Base-by-base conservation (phyloP, 2,329 filamentous ascomycete genomes). In the Aspergillus flavus region DNA sequence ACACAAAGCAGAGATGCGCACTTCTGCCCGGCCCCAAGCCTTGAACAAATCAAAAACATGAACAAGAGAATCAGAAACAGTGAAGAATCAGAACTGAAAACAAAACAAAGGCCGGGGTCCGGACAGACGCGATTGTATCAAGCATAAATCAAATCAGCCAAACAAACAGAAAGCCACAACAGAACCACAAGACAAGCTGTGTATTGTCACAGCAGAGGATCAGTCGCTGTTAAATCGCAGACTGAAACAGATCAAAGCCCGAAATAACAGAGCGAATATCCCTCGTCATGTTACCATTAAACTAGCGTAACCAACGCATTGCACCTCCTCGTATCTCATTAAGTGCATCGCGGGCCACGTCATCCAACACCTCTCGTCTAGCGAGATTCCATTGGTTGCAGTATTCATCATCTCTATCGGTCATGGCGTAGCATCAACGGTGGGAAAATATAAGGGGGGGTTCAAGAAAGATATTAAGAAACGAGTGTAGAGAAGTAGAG, bases 121-220 rank as follows among this genome's bases (percentile, higher is more conserved):
- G 72, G 69, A 76, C 79, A 81, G 79, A 81, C 79, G 79, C 79
- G 79, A 73, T 81, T 80, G 78, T 81, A 81, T 81, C 79, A 80
- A 79, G 74, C 76, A 78, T 68, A 72, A 69, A 72, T 66, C 71
- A 75, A 72, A 71, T 54, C 30, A 54, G 21, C 52, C 52, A 54
- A 73, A 66, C 63, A 74, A 72, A 63, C 62, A 69, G 66, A 70
- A 66, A 65, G 66, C 52, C 50, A 54, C 32, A 39, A 55, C 52
- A 55, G 52, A 55, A 36, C 30, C 52, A 55, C 52, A 26, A 55
- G 52, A 39, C 52, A 26, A 55, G 52, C 52, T 36, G 52, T 55
- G 52, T 11, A 26, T 36, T n/a, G n/a, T 26, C 34, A 55, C 34
- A 50, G 26, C 36, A 41, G 32, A 61, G 30, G 39, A 55, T 58